Base-by-base conservation (phyloP, 2,329 filamentous ascomycete genomes). In the Neofusicoccum kwambonambiense region DNA sequence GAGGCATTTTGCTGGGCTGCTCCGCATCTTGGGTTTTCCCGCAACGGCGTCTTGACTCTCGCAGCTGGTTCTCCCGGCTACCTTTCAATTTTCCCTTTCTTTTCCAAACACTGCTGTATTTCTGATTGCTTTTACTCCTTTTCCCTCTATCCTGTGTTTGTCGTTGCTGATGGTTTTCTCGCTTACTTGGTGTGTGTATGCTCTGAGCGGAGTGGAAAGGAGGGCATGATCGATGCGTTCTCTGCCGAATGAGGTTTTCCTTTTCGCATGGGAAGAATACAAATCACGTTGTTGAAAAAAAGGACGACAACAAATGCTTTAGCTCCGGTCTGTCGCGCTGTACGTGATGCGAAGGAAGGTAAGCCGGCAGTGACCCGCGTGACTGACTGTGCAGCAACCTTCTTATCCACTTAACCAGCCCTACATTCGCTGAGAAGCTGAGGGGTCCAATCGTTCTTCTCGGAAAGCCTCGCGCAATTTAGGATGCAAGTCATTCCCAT, bases 81-180 rank as follows among this genome's bases (percentile, higher is more conserved):
- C 56, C 8, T 47, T 37, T 37, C 56, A 47, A 60, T 47, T 60
- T 60, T 49, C 39, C 17, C 42, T 45, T 60, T 60, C 44, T 45
- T 60, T 58, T 60, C 56, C 56, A 60, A 22, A 60, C 56, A 60
- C 56, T 60, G 42, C 56, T 60, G 56, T 60, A 60, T 60, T 60
- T 60, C 56, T 60, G 56, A 60, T 47, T 60, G 56, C 44, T 60
- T 57, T 60, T 47, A 47, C 56, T 47, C 42, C 42, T 22, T 60
- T 47, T 45, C 31, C 34, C 56, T 60, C 27, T 47, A 49, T 45
- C 56, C 56, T 60, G 56, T 60, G 27, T 60, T 47, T 37, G 31
- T 47, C 42, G 42, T 60, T 60, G 31, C 31, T 47, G 56, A 49
- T 44, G 42, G 31, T 60, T 42, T 57, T 57, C 52, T 49, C 42